These are phyloP conservation scores for Agrocybe chaxingu DNA, from an alignment of 768 basidiomycete genomes.

Conservation along the genomic window DNA sequence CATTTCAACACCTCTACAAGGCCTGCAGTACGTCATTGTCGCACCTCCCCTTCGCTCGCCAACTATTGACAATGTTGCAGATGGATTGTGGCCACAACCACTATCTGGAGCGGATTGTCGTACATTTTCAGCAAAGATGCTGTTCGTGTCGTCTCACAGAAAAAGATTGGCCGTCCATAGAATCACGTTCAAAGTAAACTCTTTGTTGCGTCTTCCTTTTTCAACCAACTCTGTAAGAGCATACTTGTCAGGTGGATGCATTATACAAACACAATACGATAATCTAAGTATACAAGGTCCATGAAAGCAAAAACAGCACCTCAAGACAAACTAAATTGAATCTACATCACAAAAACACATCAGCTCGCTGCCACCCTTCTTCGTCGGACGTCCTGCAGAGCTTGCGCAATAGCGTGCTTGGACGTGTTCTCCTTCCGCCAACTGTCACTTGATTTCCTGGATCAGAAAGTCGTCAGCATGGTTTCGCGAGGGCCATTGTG, in stretches of 20 bases:
- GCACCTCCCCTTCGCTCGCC: background rate
- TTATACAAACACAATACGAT: slow-evolving; percentile 12
- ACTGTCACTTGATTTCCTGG: slow-evolving; percentile 55
- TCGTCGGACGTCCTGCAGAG: slow-evolving; percentile 68
- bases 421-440: slow-evolving; percentile 65
- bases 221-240: background rate
- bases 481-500: background rate
- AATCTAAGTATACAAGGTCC: slow-evolving; percentile 11
- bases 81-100: slow-evolving; percentile 85
- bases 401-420: slow-evolving; percentile 60
- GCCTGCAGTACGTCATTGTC: slow-evolving; percentile 64
- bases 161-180: slow-evolving; percentile 2
- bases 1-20: slow-evolving; percentile 49
- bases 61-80: slow-evolving; percentile 35
- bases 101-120: slow-evolving; percentile 87
- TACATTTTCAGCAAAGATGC: slow-evolving; percentile 77
- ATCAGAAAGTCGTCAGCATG: background rate
- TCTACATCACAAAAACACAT: slow-evolving; percentile 2
- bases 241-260: slow-evolving; percentile 1
- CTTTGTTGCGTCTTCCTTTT: too few species aligned
- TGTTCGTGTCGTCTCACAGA: slow-evolving; percentile 49
- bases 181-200: too few species aligned
- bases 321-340: slow-evolving; percentile 5
- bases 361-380: slow-evolving; percentile 31
- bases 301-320: slow-evolving; percentile 1